phyloP scores from a whole-genome alignment of 1,139 yeast species.

The Cylindricascospora bacillispora region DNA sequence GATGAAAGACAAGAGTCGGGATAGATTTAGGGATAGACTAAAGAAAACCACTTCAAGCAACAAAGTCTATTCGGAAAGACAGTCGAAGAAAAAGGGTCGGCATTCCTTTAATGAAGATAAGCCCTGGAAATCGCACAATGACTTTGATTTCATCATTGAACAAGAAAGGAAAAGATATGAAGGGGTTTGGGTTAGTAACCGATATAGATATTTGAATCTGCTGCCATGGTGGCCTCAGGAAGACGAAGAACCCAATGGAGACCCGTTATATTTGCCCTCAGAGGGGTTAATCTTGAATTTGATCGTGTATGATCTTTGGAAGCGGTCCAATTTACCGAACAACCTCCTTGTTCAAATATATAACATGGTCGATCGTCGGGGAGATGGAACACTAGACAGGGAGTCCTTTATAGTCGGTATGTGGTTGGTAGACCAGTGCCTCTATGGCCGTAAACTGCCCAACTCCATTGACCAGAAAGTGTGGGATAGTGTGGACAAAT shows the following conservation, averaged over 20 bases:
- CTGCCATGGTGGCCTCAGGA: conserved; percentile 23
- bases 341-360: conserved; percentile 58
- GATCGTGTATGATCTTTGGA: conserved; percentile 72
- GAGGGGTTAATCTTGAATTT: conserved; percentile 32
- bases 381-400: conserved; percentile 67
- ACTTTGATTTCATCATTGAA: conserved; percentile 46
- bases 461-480: conserved; percentile 41
- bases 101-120: conserved; percentile 77
- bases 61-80: not conserved
- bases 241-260: conserved; percentile 7
- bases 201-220: conserved; percentile 46
- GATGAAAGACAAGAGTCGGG: no score
- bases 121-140: conserved; percentile 88
- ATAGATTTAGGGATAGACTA: no score
- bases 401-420: conserved; percentile 82
- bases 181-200: conserved; percentile 86
- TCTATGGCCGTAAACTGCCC: conserved; percentile 89
- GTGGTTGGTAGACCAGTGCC: conserved; percentile 92
- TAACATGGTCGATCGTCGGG: conserved; percentile 64
- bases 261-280: conserved; percentile 20
- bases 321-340: conserved; percentile 55
- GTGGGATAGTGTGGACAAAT: conserved; percentile 52
- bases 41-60: not conserved
- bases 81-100: conserved; percentile 2
- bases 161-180: conserved; percentile 79